Evolutionary conservation across 805 yeast species (phyloP).

Genomic region (Metschnikowia hibisci): DNA sequence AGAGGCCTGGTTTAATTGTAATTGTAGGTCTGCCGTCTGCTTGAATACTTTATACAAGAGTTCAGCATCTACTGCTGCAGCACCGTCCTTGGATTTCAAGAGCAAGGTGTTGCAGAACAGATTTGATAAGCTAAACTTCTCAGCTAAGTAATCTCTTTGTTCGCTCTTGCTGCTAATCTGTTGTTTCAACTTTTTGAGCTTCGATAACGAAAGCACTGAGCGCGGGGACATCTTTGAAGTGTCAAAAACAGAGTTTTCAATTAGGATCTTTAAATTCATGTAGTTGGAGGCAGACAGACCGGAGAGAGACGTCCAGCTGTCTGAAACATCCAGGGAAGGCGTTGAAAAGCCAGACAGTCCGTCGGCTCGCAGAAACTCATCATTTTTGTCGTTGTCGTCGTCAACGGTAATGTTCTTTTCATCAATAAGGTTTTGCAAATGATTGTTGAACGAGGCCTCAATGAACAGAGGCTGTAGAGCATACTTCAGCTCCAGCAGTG

Average conservation of each 20-base stretch:
- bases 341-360: slow-evolving; percentile 12
- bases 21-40: slow-evolving; percentile 30
- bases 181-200: slow-evolving; percentile 27
- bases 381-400: slow-evolving; percentile 13
- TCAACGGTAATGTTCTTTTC: slow-evolving; percentile 11
- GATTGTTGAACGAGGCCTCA: slow-evolving; percentile 31
- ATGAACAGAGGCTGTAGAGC: slow-evolving; percentile 19
- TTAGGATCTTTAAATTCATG: slow-evolving; percentile 39
- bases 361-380: slow-evolving; percentile 12
- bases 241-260: slow-evolving; percentile 44
- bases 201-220: slow-evolving; percentile 29
- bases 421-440: slow-evolving; percentile 24
- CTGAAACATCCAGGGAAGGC: slow-evolving; percentile 20
- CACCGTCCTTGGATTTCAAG: slow-evolving; percentile 14
- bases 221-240: slow-evolving; percentile 32
- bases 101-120: slow-evolving; percentile 31
- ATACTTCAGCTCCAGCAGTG: slow-evolving; percentile 1
- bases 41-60: slow-evolving; percentile 30
- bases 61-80: slow-evolving; percentile 24
- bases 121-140: slow-evolving; percentile 30
- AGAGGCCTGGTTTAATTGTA: slow-evolving; percentile 23
- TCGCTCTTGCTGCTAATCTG: slow-evolving; percentile 29
- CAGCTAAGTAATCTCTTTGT: slow-evolving; percentile 26
- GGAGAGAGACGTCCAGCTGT: slow-evolving; percentile 10
- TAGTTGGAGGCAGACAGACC: slow-evolving; percentile 25